These are phyloP conservation scores for Fusarium udum DNA, from an alignment of 2,329 filamentous ascomycete genomes.

Conservation along the genomic window DNA sequence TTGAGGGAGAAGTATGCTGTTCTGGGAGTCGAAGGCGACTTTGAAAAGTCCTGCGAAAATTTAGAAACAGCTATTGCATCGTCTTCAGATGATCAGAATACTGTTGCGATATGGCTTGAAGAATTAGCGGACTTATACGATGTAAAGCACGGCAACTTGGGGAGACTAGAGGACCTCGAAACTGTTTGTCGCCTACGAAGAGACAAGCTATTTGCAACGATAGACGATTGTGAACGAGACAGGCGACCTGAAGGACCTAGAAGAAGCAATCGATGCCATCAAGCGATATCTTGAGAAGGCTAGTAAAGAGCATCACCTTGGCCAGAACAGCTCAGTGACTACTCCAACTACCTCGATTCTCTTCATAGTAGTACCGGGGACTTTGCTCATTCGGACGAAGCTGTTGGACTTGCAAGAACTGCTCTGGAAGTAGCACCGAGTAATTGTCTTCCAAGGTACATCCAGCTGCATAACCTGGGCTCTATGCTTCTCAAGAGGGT, in stretches of 20 bases:
- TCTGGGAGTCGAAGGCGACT: background rate
- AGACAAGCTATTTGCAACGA: background rate
- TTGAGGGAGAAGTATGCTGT: background rate
- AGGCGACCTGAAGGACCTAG: rapidly evolving
- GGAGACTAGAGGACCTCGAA: background rate
- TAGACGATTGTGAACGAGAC: rapidly evolving
- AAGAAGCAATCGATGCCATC: background rate
- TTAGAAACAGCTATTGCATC: background rate
- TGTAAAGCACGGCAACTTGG: background rate
- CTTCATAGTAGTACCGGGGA: background rate
- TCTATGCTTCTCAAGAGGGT: background rate
- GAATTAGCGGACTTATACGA: background rate
- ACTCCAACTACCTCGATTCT: background rate
- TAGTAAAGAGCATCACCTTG: background rate
- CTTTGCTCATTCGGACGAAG: background rate
- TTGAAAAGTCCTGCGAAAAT: rapidly evolving
- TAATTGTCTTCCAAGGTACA: rapidly evolving
- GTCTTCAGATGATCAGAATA: background rate
- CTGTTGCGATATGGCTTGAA: background rate
- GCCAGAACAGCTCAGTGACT: background rate
- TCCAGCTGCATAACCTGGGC: background rate
- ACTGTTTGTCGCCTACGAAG: background rate
- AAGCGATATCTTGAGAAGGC: background rate
- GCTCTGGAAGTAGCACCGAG: background rate
- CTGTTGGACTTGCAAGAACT: background rate